Evolutionary conservation across 2,329 filamentous ascomycete genomes (phyloP), one percentile per base, ranked within the genome.

Genomic region (Xylaria sp.): DNA sequence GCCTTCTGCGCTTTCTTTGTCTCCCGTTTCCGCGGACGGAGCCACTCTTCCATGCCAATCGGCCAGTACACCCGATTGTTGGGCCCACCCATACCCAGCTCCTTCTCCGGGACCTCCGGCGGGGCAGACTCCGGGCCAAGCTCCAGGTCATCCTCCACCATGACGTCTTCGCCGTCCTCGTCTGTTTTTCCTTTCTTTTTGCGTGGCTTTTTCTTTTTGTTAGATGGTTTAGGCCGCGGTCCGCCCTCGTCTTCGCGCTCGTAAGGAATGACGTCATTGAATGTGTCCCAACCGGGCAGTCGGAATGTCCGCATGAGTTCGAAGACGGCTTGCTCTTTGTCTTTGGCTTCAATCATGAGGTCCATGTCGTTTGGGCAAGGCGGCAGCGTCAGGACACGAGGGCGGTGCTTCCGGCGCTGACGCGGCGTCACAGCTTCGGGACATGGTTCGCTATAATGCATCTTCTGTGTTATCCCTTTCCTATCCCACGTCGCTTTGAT

Each of bases 331-430:
- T 98, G 95, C 79, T 98, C 95, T 81, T 98, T 98, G 78, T 98
- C 95, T 79, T 98, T 98, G 57, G 95, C 95, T 82, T 98, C 95
- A 69, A 98, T 98, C 95, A 98, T 98, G n/a, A 98, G 84, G 77
- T 98, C 95, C 91, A 97, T 96, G 39, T 92, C 90, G 0, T 88
- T 83, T 3, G 90, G 86, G 75, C 95, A 98, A 0, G 95, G 94
- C 0, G 95, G 95, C 0, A 98, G 81, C 0, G 90, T 92, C 72
- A 86, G 86, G 1, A 97, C 94, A 9, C 95, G 88, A 0, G 93
- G 87, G 44, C 90, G 94, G 77, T 98, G 95, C 80, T 97, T 98
- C 67, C 95, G 88, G 34, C 94, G 86, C 73, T 97, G 91, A 0
- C 89, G 87, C 0, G 87, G 87, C 0, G 94, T 97, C 50, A 97